phyloP scores from a whole-genome alignment of 176 grass and related monocot species.

The Cocos nucifera region DNA sequence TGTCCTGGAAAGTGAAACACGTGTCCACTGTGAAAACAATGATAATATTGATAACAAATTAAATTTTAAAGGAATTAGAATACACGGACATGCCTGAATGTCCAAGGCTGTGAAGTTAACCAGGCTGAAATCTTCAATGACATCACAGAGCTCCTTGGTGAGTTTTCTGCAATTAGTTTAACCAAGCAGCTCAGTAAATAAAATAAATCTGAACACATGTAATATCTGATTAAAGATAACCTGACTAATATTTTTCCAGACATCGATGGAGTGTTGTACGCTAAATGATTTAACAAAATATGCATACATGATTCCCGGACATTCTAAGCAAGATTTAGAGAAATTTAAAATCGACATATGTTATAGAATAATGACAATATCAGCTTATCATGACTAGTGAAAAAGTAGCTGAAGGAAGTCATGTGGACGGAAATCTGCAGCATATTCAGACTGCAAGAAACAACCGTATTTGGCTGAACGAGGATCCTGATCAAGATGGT shows the following conservation, averaged over 20 bases:
- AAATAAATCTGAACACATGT: neutral
- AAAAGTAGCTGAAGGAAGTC: too few species aligned
- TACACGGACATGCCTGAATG: constrained; percentile 47
- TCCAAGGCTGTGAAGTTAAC: constrained; percentile 91
- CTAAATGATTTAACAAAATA: too few species aligned
- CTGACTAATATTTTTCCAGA: too few species aligned
- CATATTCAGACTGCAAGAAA: too few species aligned
- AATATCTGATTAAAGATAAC: too few species aligned
- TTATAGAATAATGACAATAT: too few species aligned
- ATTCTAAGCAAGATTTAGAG: too few species aligned
- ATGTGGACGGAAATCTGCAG: too few species aligned
- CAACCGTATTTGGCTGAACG: constrained; percentile 84
- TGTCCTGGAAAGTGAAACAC: constrained; percentile 41
- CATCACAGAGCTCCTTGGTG: constrained; percentile 84
- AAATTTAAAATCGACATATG: too few species aligned
- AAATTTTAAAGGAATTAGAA: constrained; percentile 8
- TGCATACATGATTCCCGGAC: too few species aligned
- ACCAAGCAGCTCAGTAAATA: neutral
- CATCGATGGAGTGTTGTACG: too few species aligned
- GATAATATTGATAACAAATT: neutral
- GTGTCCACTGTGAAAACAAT: neutral
- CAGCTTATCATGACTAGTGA: too few species aligned
- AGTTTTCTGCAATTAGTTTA: constrained; percentile 62
- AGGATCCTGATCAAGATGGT: constrained; percentile 88
- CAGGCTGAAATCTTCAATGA: constrained; percentile 66